These are phyloP conservation scores for Zygosaccharomyces sapae DNA, from an alignment of 1,139 yeast genomes.

Conservation along the genomic window DNA sequence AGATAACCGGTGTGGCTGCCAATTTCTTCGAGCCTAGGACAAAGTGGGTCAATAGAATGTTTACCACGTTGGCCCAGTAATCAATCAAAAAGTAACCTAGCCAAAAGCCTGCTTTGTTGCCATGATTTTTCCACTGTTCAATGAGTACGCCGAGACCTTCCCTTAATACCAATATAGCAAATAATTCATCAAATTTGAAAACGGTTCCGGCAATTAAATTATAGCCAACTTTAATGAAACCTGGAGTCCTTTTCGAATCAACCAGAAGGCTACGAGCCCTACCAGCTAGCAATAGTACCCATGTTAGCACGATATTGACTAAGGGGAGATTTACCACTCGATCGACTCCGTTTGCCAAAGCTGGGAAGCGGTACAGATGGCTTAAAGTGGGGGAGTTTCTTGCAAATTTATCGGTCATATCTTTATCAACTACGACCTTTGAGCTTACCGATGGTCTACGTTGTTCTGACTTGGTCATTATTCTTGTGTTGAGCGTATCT, in stretches of 20 bases:
- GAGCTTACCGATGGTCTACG: neutral
- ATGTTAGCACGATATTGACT: constrained; percentile 17
- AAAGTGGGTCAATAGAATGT: constrained; percentile 28
- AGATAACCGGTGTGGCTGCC: constrained; percentile 10
- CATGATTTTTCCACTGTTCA: constrained; percentile 18
- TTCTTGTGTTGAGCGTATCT: neutral
- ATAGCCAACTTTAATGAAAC: constrained; percentile 18
- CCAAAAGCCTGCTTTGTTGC: constrained; percentile 30
- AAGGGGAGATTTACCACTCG: constrained; percentile 17
- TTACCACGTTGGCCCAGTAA: constrained; percentile 31
- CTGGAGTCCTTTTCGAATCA: constrained; percentile 22
- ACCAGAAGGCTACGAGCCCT: constrained; percentile 16
- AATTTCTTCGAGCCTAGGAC: constrained; percentile 30
- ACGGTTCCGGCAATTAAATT: constrained; percentile 12
- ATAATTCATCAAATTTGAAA: constrained; percentile 22
- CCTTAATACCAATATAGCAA: constrained; percentile 27
- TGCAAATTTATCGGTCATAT: constrained; percentile 21
- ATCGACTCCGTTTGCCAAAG: constrained; percentile 14
- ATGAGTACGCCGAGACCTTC: constrained; percentile 32
- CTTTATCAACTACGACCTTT: constrained; percentile 22
- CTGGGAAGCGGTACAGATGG: constrained; percentile 23
- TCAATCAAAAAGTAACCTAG: constrained; percentile 29
- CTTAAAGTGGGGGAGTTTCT: constrained; percentile 23
- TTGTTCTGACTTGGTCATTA: neutral
- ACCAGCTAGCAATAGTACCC: constrained; percentile 12